A percentile compares a stretch with the other conserved stretches of the same genome.
phyloP scores from a whole-genome alignment of 2,329 filamentous ascomycete genomes.

The Bimuria novae-zelandiae region DNA sequence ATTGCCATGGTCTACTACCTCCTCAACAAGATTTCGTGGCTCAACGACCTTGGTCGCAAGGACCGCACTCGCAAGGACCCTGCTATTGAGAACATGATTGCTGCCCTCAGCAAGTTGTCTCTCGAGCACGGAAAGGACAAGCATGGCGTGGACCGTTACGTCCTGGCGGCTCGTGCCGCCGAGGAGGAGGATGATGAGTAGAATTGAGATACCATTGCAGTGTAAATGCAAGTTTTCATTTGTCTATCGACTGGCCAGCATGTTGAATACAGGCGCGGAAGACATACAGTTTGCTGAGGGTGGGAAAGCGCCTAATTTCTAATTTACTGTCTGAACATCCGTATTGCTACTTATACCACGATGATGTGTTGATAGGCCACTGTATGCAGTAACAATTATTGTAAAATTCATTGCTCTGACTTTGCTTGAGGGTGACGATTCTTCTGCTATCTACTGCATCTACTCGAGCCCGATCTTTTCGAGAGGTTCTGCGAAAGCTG shows the following conservation, averaged over 20 bases:
- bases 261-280: constrained; percentile 4
- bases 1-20: constrained; percentile 68
- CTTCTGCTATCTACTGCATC: too few species aligned
- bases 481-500: too few species aligned
- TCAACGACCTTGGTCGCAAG: constrained; percentile 67
- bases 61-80: constrained; percentile 65
- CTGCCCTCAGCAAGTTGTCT: constrained; percentile 66
- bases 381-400: constrained; percentile 1
- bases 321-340: constrained; percentile 10
- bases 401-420: too few species aligned
- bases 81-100: constrained; percentile 69
- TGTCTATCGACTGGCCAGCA: not conserved
- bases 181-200: constrained; percentile 56
- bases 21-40: constrained; percentile 62
- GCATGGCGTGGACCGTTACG: constrained; percentile 51
- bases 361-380: constrained; percentile 1
- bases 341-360: constrained; percentile 3
- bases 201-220: constrained; percentile 11
- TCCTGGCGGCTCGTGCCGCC: constrained; percentile 49
- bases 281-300: not conserved
- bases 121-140: constrained; percentile 62
- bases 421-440: too few species aligned
- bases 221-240: constrained; percentile 4
- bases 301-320: constrained; percentile 9
- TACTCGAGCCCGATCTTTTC: too few species aligned